These are phyloP conservation scores for Dioscorea dumetorum DNA, from an alignment of 106 monocot species.

Conservation along the genomic window DNA sequence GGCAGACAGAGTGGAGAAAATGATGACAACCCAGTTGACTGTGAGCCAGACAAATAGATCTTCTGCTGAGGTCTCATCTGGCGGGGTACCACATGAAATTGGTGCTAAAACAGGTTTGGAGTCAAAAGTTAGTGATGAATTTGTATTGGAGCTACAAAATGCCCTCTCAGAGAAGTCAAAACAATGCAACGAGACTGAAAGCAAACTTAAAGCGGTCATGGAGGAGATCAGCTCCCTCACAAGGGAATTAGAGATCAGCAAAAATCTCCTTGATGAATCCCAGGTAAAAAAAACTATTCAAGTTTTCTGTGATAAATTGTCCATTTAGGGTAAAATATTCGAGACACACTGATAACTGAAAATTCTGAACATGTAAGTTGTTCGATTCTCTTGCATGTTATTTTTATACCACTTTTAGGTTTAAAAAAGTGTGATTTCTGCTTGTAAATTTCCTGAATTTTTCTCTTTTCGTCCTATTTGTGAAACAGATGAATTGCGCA, in stretches of 20 bases:
- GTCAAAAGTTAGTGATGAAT: conserved; percentile 20
- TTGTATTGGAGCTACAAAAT: conserved; percentile 48
- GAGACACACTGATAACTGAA: no score
- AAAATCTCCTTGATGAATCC: conserved; percentile 90
- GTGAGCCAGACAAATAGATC: conserved; percentile 9
- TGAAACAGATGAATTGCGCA: conserved; percentile 79
- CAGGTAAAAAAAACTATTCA: conserved; percentile 43
- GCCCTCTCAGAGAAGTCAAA: conserved; percentile 57
- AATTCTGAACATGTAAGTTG: no score
- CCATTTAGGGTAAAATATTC: no score
- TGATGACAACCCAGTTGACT: conserved; percentile 11
- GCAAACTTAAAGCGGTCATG: conserved; percentile 45
- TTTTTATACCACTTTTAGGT: no score
- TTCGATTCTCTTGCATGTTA: no score
- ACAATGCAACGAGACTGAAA: conserved; percentile 47
- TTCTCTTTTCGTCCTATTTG: background rate
- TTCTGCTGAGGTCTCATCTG: conserved; percentile 16
- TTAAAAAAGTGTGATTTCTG: no score
- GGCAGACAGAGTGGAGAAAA: conserved; percentile 20
- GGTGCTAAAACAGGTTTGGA: conserved; percentile 12
- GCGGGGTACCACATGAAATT: conserved; percentile 21
- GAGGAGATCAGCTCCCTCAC: conserved; percentile 59
- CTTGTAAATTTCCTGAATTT: background rate
- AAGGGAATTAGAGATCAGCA: conserved; percentile 65
- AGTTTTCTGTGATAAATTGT: no score